These are phyloP conservation scores for Fusarium liriodendri DNA, from an alignment of 2,329 filamentous ascomycete species.

Conservation along the genomic window DNA sequence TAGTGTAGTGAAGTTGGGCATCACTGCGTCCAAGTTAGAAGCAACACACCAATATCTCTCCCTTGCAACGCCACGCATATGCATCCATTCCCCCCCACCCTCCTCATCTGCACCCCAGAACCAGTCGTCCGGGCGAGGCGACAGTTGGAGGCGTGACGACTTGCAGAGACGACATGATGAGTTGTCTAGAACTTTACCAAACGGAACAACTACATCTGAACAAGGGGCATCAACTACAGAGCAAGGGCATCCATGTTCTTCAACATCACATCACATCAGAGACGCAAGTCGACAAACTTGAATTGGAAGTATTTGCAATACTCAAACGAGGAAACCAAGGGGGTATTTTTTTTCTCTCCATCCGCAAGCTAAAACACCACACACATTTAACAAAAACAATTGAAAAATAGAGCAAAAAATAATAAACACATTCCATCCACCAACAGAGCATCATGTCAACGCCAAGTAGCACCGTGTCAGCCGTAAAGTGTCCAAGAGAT, in stretches of 20 bases:
- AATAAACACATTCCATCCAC: constrained; percentile 6
- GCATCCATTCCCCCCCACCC: constrained; percentile 5
- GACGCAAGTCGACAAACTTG: constrained; percentile 26
- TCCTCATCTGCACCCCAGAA: constrained; percentile 23
- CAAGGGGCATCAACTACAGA: background rate
- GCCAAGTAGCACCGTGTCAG: constrained; percentile 34
- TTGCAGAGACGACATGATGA: constrained; percentile 4
- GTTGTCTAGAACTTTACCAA: background rate
- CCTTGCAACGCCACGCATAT: constrained; percentile 12
- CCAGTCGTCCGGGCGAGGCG: constrained; percentile 34
- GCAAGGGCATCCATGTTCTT: constrained; percentile 16
- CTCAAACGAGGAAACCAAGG: constrained; percentile 27
- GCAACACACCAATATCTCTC: background rate
- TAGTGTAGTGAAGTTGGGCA: constrained; percentile 38
- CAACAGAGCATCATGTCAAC: constrained; percentile 32
- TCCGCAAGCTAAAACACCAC: constrained; percentile 34
- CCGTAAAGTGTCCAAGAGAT: constrained; percentile 6
- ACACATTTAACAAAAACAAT: constrained; percentile 16
- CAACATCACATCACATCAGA: constrained; percentile 13
- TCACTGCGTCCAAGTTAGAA: constrained; percentile 34
- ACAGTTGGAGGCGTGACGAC: background rate
- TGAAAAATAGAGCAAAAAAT: constrained; percentile 12
- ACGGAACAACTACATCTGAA: constrained; percentile 12
- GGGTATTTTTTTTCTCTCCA: constrained; percentile 38
- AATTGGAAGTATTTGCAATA: constrained; percentile 28